Conservation (phyloP, 352 stramenopile genomes). For the Albugo candida region DNA sequence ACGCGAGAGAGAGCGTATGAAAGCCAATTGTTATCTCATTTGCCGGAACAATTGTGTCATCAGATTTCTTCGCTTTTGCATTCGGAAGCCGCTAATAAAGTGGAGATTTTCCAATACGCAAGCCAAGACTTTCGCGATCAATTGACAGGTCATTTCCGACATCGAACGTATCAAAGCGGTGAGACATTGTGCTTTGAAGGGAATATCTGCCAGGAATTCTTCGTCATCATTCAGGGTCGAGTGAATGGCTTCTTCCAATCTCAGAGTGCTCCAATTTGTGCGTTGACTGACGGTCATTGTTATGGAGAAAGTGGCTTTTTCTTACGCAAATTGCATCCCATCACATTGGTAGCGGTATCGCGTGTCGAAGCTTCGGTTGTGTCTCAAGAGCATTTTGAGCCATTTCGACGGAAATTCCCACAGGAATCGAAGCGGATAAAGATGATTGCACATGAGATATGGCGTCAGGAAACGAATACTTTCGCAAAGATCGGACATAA, state of each 20-base stretch:
- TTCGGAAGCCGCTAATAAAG: conserved; percentile 34
- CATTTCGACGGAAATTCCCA: conserved; percentile 32
- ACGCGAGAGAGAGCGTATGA: conserved; percentile 54
- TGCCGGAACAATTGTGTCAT: conserved; percentile 37
- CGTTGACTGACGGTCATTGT: conserved; percentile 38
- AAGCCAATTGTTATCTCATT: conserved; percentile 23
- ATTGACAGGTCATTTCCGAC: conserved; percentile 46
- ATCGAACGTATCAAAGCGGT: conserved; percentile 39
- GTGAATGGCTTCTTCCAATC: conserved; percentile 43
- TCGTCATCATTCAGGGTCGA: conserved; percentile 34
- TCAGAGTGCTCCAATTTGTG: conserved; percentile 23
- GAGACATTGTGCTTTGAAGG: conserved; percentile 35
- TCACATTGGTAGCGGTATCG: conserved; percentile 28
- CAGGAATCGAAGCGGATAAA: conserved; percentile 31
- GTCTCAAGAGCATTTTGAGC: conserved; percentile 52
- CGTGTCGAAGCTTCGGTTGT: conserved; percentile 42
- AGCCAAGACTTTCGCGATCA: conserved; percentile 38
- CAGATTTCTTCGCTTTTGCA: conserved; percentile 55
- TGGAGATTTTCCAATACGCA: conserved; percentile 34
- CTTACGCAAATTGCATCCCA: conserved; percentile 17
- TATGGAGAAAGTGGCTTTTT: conserved; percentile 53
- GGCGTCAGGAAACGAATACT: conserved; percentile 16
- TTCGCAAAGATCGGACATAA: neutral
- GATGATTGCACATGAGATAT: conserved; percentile 21
- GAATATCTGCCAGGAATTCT: conserved; percentile 46